Percentiles rank a stretch among this genome's conserved stretches.
Evolutionary conservation across 1,284 basidiomycete species (phyloP).

Genomic region (Cystobasidiaceae sp.): DNA sequence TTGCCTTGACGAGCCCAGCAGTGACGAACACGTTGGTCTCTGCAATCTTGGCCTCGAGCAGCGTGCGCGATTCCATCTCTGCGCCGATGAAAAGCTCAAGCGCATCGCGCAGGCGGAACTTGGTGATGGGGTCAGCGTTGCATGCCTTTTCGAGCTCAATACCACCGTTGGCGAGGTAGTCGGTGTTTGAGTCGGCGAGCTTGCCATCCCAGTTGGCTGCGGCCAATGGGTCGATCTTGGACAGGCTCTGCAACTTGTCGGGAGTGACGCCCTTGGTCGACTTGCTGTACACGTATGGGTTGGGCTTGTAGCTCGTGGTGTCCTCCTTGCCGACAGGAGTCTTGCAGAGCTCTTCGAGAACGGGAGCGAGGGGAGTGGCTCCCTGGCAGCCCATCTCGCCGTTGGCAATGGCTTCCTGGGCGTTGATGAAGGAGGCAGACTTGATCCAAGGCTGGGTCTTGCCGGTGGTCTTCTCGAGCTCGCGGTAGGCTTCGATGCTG

Average conservation of each 20-base stretch:
- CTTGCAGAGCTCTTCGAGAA: constrained; percentile 34
- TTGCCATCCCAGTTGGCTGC: constrained; percentile 25
- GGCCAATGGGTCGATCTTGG: constrained; percentile 33
- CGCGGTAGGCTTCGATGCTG: constrained; percentile 30
- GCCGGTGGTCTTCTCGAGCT: constrained; percentile 32
- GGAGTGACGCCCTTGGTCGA: constrained; percentile 13
- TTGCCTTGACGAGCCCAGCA: too few relatives aligned
- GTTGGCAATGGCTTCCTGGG: constrained; percentile 32
- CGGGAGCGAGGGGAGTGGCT: constrained; percentile 25
- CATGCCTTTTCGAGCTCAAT: too few relatives aligned
- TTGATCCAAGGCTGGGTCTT: constrained; percentile 36
- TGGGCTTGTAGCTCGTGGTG: constrained; percentile 11
- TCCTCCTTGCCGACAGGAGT: constrained; percentile 20
- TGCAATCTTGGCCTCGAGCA: too few relatives aligned
- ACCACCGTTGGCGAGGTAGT: constrained; percentile 36
- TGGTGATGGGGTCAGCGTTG: too few relatives aligned
- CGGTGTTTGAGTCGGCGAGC: constrained; percentile 28
- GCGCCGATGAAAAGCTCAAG: constrained; percentile 37
- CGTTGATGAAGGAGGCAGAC: constrained; percentile 36
- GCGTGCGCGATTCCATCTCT: constrained; percentile 32
- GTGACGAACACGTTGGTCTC: too few relatives aligned
- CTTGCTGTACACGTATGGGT: constrained; percentile 10
- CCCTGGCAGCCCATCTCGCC: constrained; percentile 34
- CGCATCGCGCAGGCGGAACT: constrained; percentile 34
- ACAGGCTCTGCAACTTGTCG: constrained; percentile 14